Percentiles rank a stretch among this genome's conserved stretches.
Evolutionary conservation across 176 grass and related monocot genomes (phyloP).

Genomic region (Alopecurus myosuroides): DNA sequence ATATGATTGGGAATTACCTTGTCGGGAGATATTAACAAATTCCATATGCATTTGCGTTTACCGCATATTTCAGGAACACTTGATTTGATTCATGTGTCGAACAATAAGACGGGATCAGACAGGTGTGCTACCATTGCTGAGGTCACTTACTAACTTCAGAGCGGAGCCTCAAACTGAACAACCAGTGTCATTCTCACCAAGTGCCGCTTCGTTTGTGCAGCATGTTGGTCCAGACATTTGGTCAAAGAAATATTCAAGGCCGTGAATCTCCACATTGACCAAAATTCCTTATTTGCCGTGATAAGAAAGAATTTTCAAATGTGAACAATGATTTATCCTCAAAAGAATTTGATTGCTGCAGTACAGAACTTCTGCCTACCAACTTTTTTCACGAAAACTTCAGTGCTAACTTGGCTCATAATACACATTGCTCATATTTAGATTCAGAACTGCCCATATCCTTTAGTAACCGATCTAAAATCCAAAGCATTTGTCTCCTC

Average conservation of each 20-base stretch:
- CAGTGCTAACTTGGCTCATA: not conserved
- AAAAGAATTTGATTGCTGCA: not conserved
- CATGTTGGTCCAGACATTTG: not conserved
- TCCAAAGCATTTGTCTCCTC: constrained; percentile 29
- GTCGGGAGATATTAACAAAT: not conserved
- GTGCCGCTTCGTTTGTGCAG: not conserved
- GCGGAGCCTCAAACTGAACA: not conserved
- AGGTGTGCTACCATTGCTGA: not conserved
- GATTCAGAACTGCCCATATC: constrained; percentile 24
- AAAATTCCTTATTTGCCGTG: not conserved
- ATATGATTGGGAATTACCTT: not conserved
- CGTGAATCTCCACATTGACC: not conserved
- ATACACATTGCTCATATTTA: constrained; percentile 1
- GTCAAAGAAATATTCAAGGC: not conserved
- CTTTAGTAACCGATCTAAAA: constrained; percentile 31
- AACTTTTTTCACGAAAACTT: not conserved
- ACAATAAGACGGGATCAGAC: not conserved
- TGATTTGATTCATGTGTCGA: not conserved
- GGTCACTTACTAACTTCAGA: not conserved
- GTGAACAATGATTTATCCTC: not conserved
- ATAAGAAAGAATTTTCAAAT: not conserved
- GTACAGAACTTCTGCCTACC: not conserved
- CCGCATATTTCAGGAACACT: not conserved
- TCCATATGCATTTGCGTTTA: not conserved
- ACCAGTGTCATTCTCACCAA: not conserved